A percentile compares a stretch with the other conserved stretches of the same genome.
Evolutionary conservation across 2,329 filamentous ascomycete species (phyloP).

Genomic region (Emericellopsis atlantica): DNA sequence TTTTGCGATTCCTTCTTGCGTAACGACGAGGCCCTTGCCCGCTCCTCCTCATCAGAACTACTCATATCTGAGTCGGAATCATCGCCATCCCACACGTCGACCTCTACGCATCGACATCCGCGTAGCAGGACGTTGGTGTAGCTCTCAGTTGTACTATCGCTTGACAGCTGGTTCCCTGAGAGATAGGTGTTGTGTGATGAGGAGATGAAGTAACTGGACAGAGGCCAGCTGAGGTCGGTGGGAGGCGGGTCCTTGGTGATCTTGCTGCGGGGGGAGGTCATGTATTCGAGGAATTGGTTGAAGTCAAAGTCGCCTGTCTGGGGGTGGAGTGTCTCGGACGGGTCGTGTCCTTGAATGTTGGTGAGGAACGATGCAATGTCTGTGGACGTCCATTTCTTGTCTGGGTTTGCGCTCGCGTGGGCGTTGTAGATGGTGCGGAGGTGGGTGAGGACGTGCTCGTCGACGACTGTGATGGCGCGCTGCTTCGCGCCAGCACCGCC

Average conservation of each 20-base stretch:
- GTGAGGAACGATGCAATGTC: slow-evolving; percentile 32
- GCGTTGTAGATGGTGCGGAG: slow-evolving; percentile 32
- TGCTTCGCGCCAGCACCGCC: slow-evolving; percentile 31
- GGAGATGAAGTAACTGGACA: slow-evolving; percentile 87
- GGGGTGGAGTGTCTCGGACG: slow-evolving; percentile 9
- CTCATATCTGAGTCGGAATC: slow-evolving; percentile 50
- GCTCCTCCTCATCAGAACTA: slow-evolving; percentile 37
- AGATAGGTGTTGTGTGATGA: slow-evolving; percentile 95
- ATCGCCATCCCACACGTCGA: slow-evolving; percentile 90
- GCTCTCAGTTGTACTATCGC: slow-evolving; percentile 73
- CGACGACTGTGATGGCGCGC: slow-evolving; percentile 26
- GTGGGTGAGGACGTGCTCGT: slow-evolving; percentile 24
- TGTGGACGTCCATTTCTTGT: slow-evolving; percentile 30
- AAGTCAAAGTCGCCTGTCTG: slow-evolving; percentile 27
- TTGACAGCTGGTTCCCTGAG: slow-evolving; percentile 76
- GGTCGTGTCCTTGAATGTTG: slow-evolving; percentile 29
- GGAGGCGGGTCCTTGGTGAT: slow-evolving; percentile 24
- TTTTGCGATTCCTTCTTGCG: slow-evolving; percentile 48
- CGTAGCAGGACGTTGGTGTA: slow-evolving; percentile 76
- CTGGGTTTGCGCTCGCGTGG: slow-evolving; percentile 21
- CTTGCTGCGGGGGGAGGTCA: slow-evolving; percentile 35
- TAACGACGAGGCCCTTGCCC: slow-evolving; percentile 33
- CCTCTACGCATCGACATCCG: slow-evolving; percentile 83
- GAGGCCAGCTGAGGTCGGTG: slow-evolving; percentile 52
- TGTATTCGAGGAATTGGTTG: slow-evolving; percentile 38